Base-by-base conservation (phyloP, 148 eudicot genomes). In the Linanthus parryae region DNA sequence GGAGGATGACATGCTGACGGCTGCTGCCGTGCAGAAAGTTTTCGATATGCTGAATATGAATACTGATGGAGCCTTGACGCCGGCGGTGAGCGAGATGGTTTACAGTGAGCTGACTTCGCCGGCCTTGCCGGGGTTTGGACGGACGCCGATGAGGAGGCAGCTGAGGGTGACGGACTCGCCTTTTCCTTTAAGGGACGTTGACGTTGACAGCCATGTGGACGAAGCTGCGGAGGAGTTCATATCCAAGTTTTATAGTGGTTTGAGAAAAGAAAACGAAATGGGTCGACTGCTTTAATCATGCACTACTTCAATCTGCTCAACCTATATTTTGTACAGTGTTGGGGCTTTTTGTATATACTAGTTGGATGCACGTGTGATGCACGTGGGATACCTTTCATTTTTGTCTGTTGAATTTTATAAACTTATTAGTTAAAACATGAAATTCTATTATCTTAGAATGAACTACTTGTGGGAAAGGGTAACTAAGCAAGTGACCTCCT, bases 131-230 rank as follows among this genome's bases (percentile, higher is more conserved):
- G 77, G 77, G 40, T 76, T 75, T 44, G 76, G 85, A 33, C 60
- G 29, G 54, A 78, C 73, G 30, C 85, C 85, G 2, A n/a, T 71
- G 30, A 37, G 16, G 36, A 69, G 85, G 67, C 88, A 79, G 69
- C 65, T 85, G 42, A 71, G 85, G 76, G 55, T 88, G 1, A 88
- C 85, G 7, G 88, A 88, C 60, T 84, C 95, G 8, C 95, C 95
- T 11, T 83, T 56, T 44, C 82, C 80, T 10, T 7, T 80, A 37
- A 46, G 53, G n/a, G 63, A 65, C 28, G 39, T 18, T 0, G 78
- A 63, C 0, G 85, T 41, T 1, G 66, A 63, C 43, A 41, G 26
- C 33, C 72, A 60, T 21, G 82, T 87, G 19, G 91, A 87, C 59
- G 67, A 75, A 22, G 79, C 73, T 0, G 95, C 95, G 19, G 88